These are phyloP conservation scores for Cryoendolithus antarcticus DNA, from an alignment of 2,329 filamentous ascomycete genomes.

Conservation along the genomic window DNA sequence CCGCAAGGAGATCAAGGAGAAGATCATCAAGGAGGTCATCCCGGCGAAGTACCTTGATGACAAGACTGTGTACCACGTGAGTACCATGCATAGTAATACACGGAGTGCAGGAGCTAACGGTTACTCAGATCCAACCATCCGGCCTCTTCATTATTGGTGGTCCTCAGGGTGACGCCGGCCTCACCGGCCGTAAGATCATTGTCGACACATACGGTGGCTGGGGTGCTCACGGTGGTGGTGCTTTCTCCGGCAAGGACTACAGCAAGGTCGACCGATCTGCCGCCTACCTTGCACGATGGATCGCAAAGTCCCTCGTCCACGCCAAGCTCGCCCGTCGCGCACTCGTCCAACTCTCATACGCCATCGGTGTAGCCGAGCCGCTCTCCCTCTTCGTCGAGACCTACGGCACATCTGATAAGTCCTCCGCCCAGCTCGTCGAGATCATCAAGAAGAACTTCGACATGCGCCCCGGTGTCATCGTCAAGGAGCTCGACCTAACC, in stretches of 20 bases:
- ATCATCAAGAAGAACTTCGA: conserved; percentile 97
- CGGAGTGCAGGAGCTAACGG: conserved; percentile 1
- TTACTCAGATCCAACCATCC: conserved; percentile 75
- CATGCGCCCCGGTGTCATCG: conserved; percentile 94
- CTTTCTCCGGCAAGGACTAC: conserved; percentile 99
- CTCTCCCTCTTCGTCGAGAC: conserved; percentile 96
- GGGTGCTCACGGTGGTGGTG: conserved; percentile 99
- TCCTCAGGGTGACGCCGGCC: conserved; percentile 95
- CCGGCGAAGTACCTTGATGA: conserved; percentile 86
- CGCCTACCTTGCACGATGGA: conserved; percentile 94
- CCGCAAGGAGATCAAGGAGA: conserved; percentile 88
- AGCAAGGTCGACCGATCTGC: conserved; percentile 99
- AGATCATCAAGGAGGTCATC: conserved; percentile 94
- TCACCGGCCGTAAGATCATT: conserved; percentile 98
- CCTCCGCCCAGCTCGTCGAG: conserved; percentile 82
- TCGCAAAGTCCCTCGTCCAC: conserved; percentile 92
- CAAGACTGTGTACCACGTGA: conserved; percentile 85
- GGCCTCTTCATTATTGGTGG: conserved; percentile 98
- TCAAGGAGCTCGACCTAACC: conserved; percentile 88
- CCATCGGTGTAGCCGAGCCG: conserved; percentile 96
- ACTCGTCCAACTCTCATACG: conserved; percentile 96
- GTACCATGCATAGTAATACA: conserved; percentile 20
- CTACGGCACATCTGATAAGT: conserved; percentile 86
- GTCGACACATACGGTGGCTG: conserved; percentile 99
- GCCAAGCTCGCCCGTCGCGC: conserved; percentile 82